phyloP scores from a whole-genome alignment of 495 filamentous ascomycete species.

The Lasiosphaeria ovina region DNA sequence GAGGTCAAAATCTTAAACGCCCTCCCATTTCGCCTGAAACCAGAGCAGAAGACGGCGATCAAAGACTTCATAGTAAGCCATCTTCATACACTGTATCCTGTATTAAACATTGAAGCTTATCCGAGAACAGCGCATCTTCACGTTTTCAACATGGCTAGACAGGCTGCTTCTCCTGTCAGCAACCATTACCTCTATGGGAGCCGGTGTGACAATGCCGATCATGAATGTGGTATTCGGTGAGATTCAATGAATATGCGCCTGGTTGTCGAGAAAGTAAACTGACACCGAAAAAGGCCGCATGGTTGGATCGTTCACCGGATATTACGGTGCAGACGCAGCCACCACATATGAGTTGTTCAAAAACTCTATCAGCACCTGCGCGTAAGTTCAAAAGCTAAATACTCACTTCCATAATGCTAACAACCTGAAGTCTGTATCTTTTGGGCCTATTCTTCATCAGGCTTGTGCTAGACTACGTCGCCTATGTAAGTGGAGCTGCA shows the following conservation, averaged over 20 bases:
- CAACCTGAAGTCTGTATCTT: conserved; percentile 48
- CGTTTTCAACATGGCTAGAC: conserved; percentile 48
- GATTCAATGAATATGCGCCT: conserved; percentile 2
- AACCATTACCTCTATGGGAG: conserved; percentile 45
- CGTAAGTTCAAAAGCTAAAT: conserved; percentile 19
- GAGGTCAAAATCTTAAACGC: conserved; percentile 17
- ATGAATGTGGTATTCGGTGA: conserved; percentile 52
- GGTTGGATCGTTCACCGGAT: conserved; percentile 36
- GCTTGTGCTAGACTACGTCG: conserved; percentile 55
- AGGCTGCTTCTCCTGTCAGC: conserved; percentile 39
- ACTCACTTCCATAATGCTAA: neutral
- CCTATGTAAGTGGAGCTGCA: conserved; percentile 42
- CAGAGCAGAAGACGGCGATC: conserved; percentile 28
- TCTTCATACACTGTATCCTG: neutral
- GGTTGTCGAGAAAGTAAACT: conserved; percentile 1
- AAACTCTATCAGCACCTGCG: conserved; percentile 30
- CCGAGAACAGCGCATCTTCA: conserved; percentile 44
- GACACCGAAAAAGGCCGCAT: conserved; percentile 37
- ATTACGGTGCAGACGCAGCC: conserved; percentile 21
- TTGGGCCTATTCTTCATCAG: conserved; percentile 63
- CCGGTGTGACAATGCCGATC: conserved; percentile 49
- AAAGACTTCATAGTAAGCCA: conserved; percentile 36
- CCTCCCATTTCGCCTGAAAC: conserved; percentile 20
- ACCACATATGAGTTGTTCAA: conserved; percentile 29
- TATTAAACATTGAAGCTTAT: conserved; percentile 10